phyloP scores from a whole-genome alignment of 208 protist species.

The Wallacemonas collosoma region DNA sequence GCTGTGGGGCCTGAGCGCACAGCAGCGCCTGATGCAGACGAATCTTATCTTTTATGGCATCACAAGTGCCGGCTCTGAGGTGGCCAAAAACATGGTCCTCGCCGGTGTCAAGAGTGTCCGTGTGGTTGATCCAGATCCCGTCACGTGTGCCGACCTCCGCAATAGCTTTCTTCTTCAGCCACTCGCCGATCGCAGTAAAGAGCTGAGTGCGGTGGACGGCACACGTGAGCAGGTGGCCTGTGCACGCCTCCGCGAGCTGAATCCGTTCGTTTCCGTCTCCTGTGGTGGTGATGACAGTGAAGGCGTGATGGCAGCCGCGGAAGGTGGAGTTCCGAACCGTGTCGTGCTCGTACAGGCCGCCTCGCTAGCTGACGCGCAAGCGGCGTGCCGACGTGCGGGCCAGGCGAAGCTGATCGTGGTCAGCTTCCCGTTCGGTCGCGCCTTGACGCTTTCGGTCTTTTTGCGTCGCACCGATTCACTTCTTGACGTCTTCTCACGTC shows the following conservation, averaged over 20 bases:
- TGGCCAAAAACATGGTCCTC: conserved; percentile 92
- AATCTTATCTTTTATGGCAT: conserved; percentile 62
- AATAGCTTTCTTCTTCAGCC: conserved; percentile 73
- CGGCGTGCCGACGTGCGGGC: not conserved
- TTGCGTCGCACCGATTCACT: conserved; percentile 36
- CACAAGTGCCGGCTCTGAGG: conserved; percentile 63
- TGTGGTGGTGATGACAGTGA: not conserved
- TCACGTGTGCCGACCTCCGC: conserved; percentile 27
- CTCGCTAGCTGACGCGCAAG: not conserved
- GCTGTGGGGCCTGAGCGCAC: conserved; percentile 90
- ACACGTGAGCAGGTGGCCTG: conserved; percentile 29
- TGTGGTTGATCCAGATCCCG: conserved; percentile 38
- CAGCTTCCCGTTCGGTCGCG: conserved; percentile 6
- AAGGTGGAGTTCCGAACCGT: not conserved
- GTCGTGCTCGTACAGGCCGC: conserved; percentile 14
- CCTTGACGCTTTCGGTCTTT: conserved; percentile 33
- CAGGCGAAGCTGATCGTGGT: conserved; percentile 7
- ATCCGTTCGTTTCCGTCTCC: conserved; percentile 43
- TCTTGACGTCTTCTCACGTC: conserved; percentile 30
- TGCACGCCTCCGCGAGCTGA: conserved; percentile 36
- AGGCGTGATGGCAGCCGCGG: not conserved
- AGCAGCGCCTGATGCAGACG: conserved; percentile 80
- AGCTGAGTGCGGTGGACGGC: conserved; percentile 3
- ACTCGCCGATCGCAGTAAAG: conserved; percentile 2
- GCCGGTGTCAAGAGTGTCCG: conserved; percentile 74